phyloP scores from a whole-genome alignment of 108 stramenopile genomes.

The Epithemia pelagica region DNA sequence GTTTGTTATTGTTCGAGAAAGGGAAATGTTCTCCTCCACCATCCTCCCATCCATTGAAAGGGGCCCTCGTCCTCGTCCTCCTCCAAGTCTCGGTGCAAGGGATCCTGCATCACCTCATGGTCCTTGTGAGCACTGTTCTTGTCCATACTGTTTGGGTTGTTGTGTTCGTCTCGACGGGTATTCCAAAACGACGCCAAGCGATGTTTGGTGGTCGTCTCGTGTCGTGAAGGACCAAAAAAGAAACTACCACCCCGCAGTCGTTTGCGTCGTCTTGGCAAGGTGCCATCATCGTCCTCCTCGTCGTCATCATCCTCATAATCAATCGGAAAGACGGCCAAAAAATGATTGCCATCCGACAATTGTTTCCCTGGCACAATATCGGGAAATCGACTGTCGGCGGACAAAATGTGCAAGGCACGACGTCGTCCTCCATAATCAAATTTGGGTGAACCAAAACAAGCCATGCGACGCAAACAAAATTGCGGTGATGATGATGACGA shows the following conservation, averaged over 20 bases:
- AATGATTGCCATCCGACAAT: slow-evolving; percentile 83
- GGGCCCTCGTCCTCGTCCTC: not conserved
- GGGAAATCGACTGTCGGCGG: slow-evolving; percentile 85
- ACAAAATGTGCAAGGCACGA: slow-evolving; percentile 69
- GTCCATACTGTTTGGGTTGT: not conserved
- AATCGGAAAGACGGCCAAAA: slow-evolving; percentile 82
- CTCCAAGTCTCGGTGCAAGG: too few species aligned
- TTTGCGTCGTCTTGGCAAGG: not conserved
- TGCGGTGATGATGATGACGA: too few species aligned
- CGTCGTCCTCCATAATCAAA: slow-evolving; percentile 75
- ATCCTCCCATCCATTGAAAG: not conserved
- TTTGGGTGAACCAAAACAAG: slow-evolving; percentile 89
- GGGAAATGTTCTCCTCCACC: slow-evolving; percentile 1
- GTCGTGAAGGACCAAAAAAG: not conserved
- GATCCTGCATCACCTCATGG: too few species aligned
- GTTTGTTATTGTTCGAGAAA: too few species aligned
- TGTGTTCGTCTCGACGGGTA: not conserved
- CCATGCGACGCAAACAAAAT: slow-evolving; percentile 86
- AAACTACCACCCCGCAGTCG: not conserved
- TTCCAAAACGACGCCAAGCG: not conserved
- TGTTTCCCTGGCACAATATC: slow-evolving; percentile 71
- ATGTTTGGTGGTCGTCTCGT: not conserved
- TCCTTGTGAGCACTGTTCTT: not conserved
- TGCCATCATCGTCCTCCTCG: not conserved
- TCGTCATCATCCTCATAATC: slow-evolving; percentile 10